Percentiles rank a stretch among this genome's conserved stretches.
Conservation (phyloP, 2,329 filamentous ascomycete species). For the Diaporthe australafricana region DNA sequence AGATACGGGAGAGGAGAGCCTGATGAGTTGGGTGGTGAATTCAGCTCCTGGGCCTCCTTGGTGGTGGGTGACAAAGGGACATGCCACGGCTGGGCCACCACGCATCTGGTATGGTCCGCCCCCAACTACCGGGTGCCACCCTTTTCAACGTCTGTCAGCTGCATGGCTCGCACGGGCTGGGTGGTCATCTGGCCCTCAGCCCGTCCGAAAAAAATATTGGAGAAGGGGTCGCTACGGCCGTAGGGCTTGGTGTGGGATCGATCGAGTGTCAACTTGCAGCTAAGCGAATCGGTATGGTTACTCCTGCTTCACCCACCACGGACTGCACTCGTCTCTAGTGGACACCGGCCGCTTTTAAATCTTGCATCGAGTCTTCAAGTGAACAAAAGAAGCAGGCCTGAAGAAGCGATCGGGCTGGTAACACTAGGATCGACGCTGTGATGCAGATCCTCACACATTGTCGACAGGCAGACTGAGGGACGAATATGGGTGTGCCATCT, state of each 20-base stretch:
- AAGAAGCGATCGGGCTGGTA: background rate
- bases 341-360: too few relatives aligned
- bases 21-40: background rate
- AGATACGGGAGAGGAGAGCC: background rate
- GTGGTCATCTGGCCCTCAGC: background rate
- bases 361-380: too few relatives aligned
- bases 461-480: background rate
- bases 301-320: background rate
- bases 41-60: background rate
- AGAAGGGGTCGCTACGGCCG: background rate
- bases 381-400: background rate
- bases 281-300: too few relatives aligned
- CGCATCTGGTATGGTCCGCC: conserved; percentile 20
- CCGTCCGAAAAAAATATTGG: background rate
- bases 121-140: conserved; percentile 15
- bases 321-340: background rate
- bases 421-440: conserved; percentile 4
- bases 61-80: conserved; percentile 5
- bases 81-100: conserved; percentile 9
- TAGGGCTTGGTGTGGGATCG: background rate
- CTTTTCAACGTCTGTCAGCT: conserved; percentile 2
- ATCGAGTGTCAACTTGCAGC: too few relatives aligned
- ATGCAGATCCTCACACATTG: background rate
- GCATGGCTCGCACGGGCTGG: background rate
- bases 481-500: background rate